Evolutionary conservation across 768 basidiomycete genomes (phyloP).

Genomic region (Leccinum longicurvipes): DNA sequence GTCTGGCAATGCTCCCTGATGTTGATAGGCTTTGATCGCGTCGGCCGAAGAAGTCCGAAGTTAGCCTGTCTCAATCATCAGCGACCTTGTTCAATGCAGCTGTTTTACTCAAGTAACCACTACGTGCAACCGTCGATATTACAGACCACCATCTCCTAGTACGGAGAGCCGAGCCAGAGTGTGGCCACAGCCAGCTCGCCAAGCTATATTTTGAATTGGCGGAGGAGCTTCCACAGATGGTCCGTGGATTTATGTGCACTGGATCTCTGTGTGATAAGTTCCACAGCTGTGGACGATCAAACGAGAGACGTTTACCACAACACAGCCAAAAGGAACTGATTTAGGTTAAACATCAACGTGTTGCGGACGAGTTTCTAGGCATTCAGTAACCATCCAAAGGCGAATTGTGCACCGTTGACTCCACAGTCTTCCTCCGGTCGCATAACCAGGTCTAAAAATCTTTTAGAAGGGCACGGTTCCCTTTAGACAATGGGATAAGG

Average conservation of each 20-base stretch:
- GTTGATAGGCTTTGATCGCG: background rate
- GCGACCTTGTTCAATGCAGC: background rate
- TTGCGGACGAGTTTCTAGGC: background rate
- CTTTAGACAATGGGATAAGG: background rate
- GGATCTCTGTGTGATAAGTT: too few relatives aligned
- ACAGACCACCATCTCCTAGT: background rate
- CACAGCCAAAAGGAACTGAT: background rate
- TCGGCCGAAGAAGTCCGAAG: constrained; percentile 22
- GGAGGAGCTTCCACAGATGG: background rate
- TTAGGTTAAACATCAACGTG: background rate
- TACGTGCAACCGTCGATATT: too few relatives aligned
- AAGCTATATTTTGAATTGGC: background rate
- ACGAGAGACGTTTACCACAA: background rate
- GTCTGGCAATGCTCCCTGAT: background rate
- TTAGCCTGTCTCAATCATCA: background rate
- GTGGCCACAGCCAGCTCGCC: background rate
- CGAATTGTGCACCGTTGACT: background rate
- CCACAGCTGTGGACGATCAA: background rate
- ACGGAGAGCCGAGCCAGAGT: background rate
- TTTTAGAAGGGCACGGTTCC: background rate
- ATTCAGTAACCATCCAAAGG: background rate
- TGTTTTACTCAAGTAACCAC: background rate
- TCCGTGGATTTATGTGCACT: background rate
- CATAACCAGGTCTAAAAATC: background rate
- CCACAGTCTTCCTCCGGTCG: too few relatives aligned